phyloP scores from a whole-genome alignment of 768 basidiomycete species.

The Rhizopogon vulgaris region DNA sequence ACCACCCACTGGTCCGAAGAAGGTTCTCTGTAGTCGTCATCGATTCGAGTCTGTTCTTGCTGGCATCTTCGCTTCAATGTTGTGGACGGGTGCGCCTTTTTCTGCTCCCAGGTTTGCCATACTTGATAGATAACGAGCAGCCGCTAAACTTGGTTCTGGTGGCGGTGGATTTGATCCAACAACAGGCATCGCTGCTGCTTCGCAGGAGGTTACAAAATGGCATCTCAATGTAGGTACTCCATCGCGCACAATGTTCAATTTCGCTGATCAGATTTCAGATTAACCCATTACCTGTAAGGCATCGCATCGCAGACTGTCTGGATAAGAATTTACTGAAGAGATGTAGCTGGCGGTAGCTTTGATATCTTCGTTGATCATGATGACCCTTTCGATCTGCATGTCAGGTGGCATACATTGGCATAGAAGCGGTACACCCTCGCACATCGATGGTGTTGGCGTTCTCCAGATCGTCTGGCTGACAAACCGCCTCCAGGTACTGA shows the following conservation, averaged over 20 bases:
- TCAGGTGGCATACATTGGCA: not conserved
- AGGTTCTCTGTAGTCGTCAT: not conserved
- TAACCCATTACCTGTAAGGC: slow-evolving; percentile 9
- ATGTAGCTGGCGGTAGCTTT: slow-evolving; percentile 4
- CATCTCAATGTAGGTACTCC: slow-evolving; percentile 9
- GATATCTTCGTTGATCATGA: slow-evolving; percentile 3
- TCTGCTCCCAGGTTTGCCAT: not conserved
- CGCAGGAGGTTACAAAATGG: not conserved
- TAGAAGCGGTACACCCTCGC: not conserved
- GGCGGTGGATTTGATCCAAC: slow-evolving; percentile 5
- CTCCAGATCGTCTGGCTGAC: slow-evolving; percentile 10
- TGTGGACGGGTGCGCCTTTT: slow-evolving; percentile 9
- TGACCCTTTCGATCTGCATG: not conserved
- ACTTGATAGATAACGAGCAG: not conserved
- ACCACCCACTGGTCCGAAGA: not conserved
- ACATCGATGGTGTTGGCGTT: slow-evolving; percentile 4
- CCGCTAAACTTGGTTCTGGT: slow-evolving; percentile 3
- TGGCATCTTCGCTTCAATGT: not conserved
- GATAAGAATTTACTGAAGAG: not conserved
- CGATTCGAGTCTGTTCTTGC: slow-evolving; percentile 2
- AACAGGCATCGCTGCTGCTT: not conserved
- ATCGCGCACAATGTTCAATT: not conserved
- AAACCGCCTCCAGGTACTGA: slow-evolving; percentile 3
- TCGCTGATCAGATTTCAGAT: slow-evolving; percentile 1
- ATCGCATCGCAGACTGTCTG: not conserved